Base-by-base conservation (phyloP, 2,329 filamentous ascomycete genomes). In the Trematosphaeria pertusa region DNA sequence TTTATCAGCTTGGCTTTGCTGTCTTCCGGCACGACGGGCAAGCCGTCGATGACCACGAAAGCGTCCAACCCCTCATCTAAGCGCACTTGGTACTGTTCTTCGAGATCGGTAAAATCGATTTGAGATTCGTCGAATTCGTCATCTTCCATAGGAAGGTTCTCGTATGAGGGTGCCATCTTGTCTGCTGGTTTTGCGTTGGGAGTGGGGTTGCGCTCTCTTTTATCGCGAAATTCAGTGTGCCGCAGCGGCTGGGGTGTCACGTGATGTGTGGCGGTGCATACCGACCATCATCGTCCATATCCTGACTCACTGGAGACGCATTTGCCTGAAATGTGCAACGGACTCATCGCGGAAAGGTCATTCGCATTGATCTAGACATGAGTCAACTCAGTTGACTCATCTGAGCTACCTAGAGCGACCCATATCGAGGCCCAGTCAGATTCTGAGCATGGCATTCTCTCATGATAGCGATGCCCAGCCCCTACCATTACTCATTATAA, bases 61-160 rank as follows among this genome's bases (percentile, higher is more conserved):
- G 91, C 88, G 73, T 99, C 94, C 65, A 97, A 88, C 48, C 94
- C 94, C 75, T 96, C 90, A 74, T 99, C 94, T 58, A 97, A 82
- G 72, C 93, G 90, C 54, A 97, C 92, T 77, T 97, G 91, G 73
- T 92, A 97, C 75, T 95, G 91, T 74, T 95, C 92, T 73, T 87
- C 85, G 61, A 99, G 83, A 77, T 99, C 93, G 63, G 90, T 93
- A 73, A 96, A 91, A 73, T 97, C 93, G 75, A 97, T 88, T 73
- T 97, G 91, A 70, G 92, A 88, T 76, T 94, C 88, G 72, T 96
- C 92, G 67, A 94, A 91, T 74, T 93, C 87, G 73, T 96, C 90
- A 66, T 93, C 90, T 75, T 96, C 91, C 75, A 76, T 70, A 42
- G 88, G 88, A 71, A 97, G 82, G 68, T 91, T 89, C 71, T 96